Evolutionary conservation across 1,284 basidiomycete genomes (phyloP).

Genomic region (Naganishia liquefaciens): DNA sequence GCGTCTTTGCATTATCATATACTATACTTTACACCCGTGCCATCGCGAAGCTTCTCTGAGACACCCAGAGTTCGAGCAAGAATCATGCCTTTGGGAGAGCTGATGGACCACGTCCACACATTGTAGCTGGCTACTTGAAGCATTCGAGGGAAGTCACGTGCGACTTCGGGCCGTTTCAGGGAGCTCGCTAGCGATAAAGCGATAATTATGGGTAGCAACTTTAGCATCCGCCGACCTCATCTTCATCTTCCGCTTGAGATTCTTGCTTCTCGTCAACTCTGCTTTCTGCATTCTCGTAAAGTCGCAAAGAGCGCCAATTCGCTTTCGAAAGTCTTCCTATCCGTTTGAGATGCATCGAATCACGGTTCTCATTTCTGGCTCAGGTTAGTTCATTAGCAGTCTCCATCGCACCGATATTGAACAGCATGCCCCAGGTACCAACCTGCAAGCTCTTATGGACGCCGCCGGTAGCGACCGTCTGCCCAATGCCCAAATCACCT

Average conservation of each 20-base stretch:
- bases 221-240: slow-evolving; percentile 21
- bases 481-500: slow-evolving; percentile 69
- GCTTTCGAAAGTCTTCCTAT: neutral
- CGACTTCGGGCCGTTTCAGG: slow-evolving; percentile 8
- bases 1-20: too few relatives aligned
- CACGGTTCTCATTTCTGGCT: slow-evolving; percentile 75
- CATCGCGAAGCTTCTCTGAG: too few relatives aligned
- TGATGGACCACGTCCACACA: too few relatives aligned
- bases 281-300: too few relatives aligned
- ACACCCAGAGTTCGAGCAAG: too few relatives aligned
- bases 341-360: slow-evolving; percentile 50
- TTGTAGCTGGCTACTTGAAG: too few relatives aligned
- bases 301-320: too few relatives aligned
- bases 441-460: slow-evolving; percentile 93
- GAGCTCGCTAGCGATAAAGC: neutral
- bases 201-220: neutral
- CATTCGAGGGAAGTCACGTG: slow-evolving; percentile 12
- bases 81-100: too few relatives aligned
- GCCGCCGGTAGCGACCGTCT: slow-evolving; percentile 64
- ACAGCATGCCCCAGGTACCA: slow-evolving; percentile 67
- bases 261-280: neutral
- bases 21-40: too few relatives aligned
- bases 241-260: neutral
- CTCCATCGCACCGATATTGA: neutral
- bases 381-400: slow-evolving; percentile 60